Conservation (phyloP, 768 basidiomycete genomes). For the Pisolithus albus region DNA sequence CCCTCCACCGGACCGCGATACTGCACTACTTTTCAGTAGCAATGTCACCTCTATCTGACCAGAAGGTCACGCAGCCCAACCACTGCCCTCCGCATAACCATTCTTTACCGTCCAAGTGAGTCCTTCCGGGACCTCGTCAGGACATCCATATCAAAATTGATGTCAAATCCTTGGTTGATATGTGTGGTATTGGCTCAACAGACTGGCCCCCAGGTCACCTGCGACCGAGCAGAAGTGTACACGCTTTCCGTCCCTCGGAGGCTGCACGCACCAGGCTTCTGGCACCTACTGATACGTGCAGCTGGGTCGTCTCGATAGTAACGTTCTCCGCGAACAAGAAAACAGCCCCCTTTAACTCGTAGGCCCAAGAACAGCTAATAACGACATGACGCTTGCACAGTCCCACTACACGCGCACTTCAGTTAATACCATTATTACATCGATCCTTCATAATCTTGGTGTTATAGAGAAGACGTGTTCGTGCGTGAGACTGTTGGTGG, state of each 20-base stretch:
- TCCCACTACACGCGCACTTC: too few species aligned
- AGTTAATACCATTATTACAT: too few species aligned
- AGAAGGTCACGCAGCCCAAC: background rate
- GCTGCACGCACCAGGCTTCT: conserved; percentile 1
- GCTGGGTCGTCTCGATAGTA: conserved; percentile 54
- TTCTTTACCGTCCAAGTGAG: conserved; percentile 9
- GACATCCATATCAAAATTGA: conserved; percentile 56
- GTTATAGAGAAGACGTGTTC: too few species aligned
- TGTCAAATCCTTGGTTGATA: conserved; percentile 42
- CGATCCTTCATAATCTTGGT: too few species aligned
- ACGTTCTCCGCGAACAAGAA: conserved; percentile 38
- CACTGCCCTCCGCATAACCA: background rate
- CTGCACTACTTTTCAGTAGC: background rate
- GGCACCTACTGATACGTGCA: conserved; percentile 24
- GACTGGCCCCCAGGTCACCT: conserved; percentile 15
- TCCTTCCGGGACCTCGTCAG: conserved; percentile 31
- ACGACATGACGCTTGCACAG: too few species aligned
- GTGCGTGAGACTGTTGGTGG: background rate
- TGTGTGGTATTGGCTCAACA: conserved; percentile 36
- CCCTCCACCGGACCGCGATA: conserved; percentile 28
- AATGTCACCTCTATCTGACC: conserved; percentile 3
- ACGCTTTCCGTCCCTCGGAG: conserved; percentile 16
- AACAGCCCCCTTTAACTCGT: conserved; percentile 42
- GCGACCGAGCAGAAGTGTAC: conserved; percentile 50
- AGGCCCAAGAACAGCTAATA: conserved; percentile 21